Evolutionary conservation across 1,284 basidiomycete species (phyloP).

Genomic region (Rhodotorula sp.): DNA sequence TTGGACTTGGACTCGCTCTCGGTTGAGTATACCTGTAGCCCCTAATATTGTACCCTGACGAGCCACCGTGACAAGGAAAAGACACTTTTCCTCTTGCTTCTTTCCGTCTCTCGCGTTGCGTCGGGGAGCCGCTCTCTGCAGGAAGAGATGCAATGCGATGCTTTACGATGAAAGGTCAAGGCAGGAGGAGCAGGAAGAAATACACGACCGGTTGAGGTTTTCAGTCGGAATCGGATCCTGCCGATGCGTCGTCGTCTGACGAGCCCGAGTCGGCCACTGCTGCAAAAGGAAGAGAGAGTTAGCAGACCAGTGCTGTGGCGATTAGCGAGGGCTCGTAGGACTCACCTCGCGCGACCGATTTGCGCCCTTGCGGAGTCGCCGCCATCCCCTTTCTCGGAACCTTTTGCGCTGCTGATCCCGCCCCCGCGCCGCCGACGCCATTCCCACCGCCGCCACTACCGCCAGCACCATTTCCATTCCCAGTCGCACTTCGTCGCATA

Average conservation of each 20-base stretch:
- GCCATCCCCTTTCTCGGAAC: slow-evolving; percentile 15
- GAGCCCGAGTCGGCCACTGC: slow-evolving; percentile 21
- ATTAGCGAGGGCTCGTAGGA: too few species aligned
- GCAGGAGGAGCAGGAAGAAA: too few species aligned
- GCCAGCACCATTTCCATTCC: not conserved
- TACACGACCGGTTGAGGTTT: not conserved
- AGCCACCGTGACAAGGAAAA: too few species aligned
- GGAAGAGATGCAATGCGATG: too few species aligned
- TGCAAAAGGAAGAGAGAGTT: not conserved
- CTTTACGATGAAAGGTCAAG: too few species aligned
- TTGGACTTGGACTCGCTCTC: too few species aligned
- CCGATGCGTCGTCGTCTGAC: slow-evolving; percentile 26
- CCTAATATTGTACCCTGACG: too few species aligned
- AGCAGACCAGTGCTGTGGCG: not conserved
- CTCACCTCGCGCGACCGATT: slow-evolving; percentile 12
- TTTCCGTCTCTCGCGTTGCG: too few species aligned
- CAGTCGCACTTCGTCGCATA: not conserved
- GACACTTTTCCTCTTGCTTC: too few species aligned
- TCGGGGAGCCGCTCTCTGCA: too few species aligned
- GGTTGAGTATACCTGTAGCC: too few species aligned
- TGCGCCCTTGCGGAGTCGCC: not conserved
- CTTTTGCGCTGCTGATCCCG: slow-evolving; percentile 5
- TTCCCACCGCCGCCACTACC: too few species aligned
- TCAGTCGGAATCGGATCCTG: slow-evolving; percentile 31
- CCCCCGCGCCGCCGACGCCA: not conserved